Conservation (phyloP, 257 asterid genomes). For the Gentiana dahurica region DNA sequence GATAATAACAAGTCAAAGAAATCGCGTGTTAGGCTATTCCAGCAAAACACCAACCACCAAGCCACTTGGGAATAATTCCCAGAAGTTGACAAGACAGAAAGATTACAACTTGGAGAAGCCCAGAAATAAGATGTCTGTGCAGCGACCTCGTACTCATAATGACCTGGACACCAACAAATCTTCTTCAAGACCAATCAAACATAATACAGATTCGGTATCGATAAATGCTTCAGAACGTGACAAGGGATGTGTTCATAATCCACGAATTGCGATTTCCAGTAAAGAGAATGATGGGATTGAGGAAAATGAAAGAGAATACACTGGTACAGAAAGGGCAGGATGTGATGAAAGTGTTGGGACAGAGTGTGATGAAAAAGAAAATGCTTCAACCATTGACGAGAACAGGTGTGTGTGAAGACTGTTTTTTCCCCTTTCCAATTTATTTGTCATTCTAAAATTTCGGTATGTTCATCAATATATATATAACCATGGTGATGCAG, state of each 20-base stretch:
- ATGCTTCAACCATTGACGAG: slow-evolving; percentile 45
- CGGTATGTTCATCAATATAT: neutral
- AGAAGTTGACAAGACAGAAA: slow-evolving; percentile 13
- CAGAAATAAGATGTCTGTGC: slow-evolving; percentile 12
- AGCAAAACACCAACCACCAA: slow-evolving; percentile 17
- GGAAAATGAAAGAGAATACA: slow-evolving; percentile 6
- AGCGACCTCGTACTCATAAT: slow-evolving; percentile 14
- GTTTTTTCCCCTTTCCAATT: neutral
- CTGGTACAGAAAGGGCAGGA: slow-evolving; percentile 18
- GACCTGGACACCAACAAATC: slow-evolving; percentile 6
- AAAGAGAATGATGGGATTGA: slow-evolving; percentile 16
- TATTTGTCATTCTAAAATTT: neutral
- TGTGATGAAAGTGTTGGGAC: slow-evolving; percentile 10
- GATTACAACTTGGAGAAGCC: slow-evolving; percentile 24
- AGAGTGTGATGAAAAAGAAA: slow-evolving; percentile 68
- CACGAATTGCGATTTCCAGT: slow-evolving; percentile 13
- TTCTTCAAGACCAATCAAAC: slow-evolving; percentile 10
- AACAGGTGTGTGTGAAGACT: slow-evolving; percentile 44
- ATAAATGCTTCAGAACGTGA: slow-evolving; percentile 11
- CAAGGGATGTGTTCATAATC: slow-evolving; percentile 15
- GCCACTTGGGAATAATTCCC: slow-evolving; percentile 12
- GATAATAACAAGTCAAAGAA: slow-evolving; percentile 46
- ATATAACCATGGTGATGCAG: slow-evolving; percentile 26
- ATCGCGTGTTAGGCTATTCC: slow-evolving; percentile 27
- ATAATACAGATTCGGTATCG: slow-evolving; percentile 13